A percentile compares a stretch with the other conserved stretches of the same genome.
Evolutionary conservation across 2,329 filamentous ascomycete species (phyloP).

Genomic region (Blastomyces parvus): DNA sequence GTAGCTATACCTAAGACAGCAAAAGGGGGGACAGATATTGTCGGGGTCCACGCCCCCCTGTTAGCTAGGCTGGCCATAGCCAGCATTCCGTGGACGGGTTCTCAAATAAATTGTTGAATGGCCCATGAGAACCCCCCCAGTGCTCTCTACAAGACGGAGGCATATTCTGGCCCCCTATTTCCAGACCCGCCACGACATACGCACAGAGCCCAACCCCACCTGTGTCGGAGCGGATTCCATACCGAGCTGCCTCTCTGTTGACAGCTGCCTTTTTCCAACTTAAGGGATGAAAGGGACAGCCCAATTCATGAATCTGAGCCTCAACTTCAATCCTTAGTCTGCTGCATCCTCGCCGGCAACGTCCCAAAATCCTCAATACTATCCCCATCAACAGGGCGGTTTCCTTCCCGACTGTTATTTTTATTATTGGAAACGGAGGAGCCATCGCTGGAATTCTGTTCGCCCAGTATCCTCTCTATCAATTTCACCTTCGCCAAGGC

Average conservation of each 20-base stretch:
- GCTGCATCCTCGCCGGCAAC: slow-evolving; percentile 28
- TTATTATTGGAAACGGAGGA: slow-evolving; percentile 17
- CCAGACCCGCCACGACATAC: not conserved
- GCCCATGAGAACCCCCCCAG: not conserved
- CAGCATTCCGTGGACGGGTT: not conserved
- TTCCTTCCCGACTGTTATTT: slow-evolving; percentile 22
- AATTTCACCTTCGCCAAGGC: slow-evolving; percentile 78
- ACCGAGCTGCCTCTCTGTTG: not conserved
- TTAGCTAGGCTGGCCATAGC: not conserved
- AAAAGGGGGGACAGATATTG: not conserved
- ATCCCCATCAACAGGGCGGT: slow-evolving; percentile 19
- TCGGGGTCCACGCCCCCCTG: not conserved
- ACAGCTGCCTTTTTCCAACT: not conserved
- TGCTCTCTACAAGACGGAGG: not conserved
- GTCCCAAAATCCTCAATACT: slow-evolving; percentile 39
- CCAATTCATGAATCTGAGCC: not conserved
- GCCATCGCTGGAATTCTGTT: slow-evolving; percentile 27
- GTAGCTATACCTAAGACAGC: not conserved
- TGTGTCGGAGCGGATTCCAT: not conserved
- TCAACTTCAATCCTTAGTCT: slow-evolving; percentile 9
- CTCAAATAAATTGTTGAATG: not conserved
- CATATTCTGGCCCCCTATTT: not conserved
- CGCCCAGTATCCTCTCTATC: slow-evolving; percentile 60
- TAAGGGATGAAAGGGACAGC: not conserved
- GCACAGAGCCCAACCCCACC: not conserved